Evolutionary conservation across 2,329 filamentous ascomycete species (phyloP).

Genomic region (Rhynchosporium secalis): DNA sequence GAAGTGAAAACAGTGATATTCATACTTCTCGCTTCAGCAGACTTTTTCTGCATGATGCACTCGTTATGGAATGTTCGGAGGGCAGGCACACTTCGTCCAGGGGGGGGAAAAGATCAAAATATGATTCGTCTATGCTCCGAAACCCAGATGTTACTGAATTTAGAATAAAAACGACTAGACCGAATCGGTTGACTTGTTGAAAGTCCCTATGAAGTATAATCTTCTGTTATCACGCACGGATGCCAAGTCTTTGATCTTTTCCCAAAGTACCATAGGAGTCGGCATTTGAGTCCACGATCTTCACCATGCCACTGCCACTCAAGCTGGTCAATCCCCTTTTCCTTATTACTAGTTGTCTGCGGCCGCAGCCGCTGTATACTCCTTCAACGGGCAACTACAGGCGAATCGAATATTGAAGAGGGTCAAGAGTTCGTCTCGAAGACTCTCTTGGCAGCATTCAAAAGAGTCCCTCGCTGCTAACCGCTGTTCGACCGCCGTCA

Average conservation of each 20-base stretch:
- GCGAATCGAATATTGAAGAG: slow-evolving; percentile 19
- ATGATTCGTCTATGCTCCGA: too few species aligned
- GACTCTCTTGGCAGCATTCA: slow-evolving; percentile 20
- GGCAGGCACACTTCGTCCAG: neutral
- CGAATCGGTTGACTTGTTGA: too few species aligned
- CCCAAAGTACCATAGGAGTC: neutral
- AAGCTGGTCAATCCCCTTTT: slow-evolving; percentile 10
- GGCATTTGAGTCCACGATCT: slow-evolving; percentile 22
- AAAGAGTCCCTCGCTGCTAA: slow-evolving; percentile 6
- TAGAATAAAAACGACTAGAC: too few species aligned
- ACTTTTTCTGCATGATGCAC: slow-evolving; percentile 4
- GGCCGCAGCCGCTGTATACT: slow-evolving; percentile 5
- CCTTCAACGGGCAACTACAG: slow-evolving; percentile 5
- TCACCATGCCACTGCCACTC: slow-evolving; percentile 7
- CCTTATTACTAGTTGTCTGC: slow-evolving; percentile 2
- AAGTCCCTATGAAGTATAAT: too few species aligned
- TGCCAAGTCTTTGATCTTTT: too few species aligned
- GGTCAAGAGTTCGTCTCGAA: slow-evolving; percentile 6
- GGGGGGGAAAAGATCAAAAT: too few species aligned
- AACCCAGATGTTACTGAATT: too few species aligned
- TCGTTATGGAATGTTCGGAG: slow-evolving; percentile 6
- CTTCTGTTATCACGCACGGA: too few species aligned
- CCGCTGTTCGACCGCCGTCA: neutral
- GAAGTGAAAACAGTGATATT: slow-evolving; percentile 18
- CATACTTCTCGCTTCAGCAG: slow-evolving; percentile 10